Evolutionary conservation across 768 basidiomycete species (phyloP).

Genomic region (Boletus subcaerulescens): DNA sequence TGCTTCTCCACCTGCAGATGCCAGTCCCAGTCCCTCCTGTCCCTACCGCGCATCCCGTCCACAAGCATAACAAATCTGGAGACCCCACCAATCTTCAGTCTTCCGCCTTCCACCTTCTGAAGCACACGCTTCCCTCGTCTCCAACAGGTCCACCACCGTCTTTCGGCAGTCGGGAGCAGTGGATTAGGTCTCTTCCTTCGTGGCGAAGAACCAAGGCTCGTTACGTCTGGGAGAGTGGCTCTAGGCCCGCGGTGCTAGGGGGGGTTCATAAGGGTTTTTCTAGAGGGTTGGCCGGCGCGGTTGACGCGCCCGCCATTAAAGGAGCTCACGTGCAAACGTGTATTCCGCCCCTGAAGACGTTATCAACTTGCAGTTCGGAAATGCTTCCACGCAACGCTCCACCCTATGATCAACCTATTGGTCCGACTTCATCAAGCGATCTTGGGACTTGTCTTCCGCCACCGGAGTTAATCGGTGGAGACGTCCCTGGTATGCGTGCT

Average conservation of each 20-base stretch:
- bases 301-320: conserved; percentile 80
- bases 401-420: conserved; percentile 32
- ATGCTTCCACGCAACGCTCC: conserved; percentile 11
- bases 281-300: conserved; percentile 73
- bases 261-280: conserved; percentile 56
- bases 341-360: conserved; percentile 64
- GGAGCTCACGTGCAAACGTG: conserved; percentile 81
- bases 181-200: conserved; percentile 67
- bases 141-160: conserved; percentile 62
- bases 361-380: conserved; percentile 6
- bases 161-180: conserved; percentile 66
- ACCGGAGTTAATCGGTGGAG: conserved; percentile 13
- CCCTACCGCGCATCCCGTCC: conserved; percentile 59
- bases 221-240: conserved; percentile 62
- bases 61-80: conserved; percentile 54
- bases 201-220: conserved; percentile 70
- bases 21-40: conserved; percentile 78
- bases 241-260: conserved; percentile 1
- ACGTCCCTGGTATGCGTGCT: neutral
- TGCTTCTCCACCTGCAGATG: conserved; percentile 60
- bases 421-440: neutral
- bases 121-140: conserved; percentile 56
- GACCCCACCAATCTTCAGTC: conserved; percentile 35
- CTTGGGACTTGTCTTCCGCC: neutral
- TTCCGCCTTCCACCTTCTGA: conserved; percentile 51